phyloP scores from a whole-genome alignment of 768 basidiomycete genomes.

The Dictyophora rubrovolvata region DNA sequence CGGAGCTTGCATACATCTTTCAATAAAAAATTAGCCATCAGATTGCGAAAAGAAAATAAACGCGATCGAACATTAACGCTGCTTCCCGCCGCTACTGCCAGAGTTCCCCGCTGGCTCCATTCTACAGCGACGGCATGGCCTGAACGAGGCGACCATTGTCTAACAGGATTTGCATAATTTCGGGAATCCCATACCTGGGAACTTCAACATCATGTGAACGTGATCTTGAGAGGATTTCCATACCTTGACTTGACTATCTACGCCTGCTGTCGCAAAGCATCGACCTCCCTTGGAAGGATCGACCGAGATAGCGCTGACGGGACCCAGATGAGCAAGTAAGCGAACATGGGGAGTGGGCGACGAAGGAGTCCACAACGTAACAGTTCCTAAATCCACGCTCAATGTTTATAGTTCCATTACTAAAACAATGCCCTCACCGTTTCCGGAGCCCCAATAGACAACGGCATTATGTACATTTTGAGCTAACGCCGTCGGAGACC shows the following conservation, averaged over 20 bases:
- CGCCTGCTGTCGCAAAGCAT: slow-evolving; percentile 84
- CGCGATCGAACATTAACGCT: slow-evolving; percentile 58
- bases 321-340: slow-evolving; percentile 83
- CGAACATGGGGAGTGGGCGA: slow-evolving; percentile 86
- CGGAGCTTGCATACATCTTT: slow-evolving; percentile 54
- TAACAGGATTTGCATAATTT: slow-evolving; percentile 85
- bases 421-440: slow-evolving; percentile 36
- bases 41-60: neutral
- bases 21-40: slow-evolving; percentile 7
- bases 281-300: slow-evolving; percentile 80
- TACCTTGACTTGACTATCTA: slow-evolving; percentile 83
- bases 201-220: neutral
- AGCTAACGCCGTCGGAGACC: slow-evolving; percentile 73
- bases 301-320: slow-evolving; percentile 68
- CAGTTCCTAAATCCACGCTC: slow-evolving; percentile 28
- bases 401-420: neutral
- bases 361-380: slow-evolving; percentile 97
- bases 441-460: slow-evolving; percentile 88
- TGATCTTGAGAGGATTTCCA: neutral
- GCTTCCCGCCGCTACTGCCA: slow-evolving; percentile 76
- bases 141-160: slow-evolving; percentile 59
- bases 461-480: slow-evolving; percentile 93
- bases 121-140: slow-evolving; percentile 60
- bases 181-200: slow-evolving; percentile 70
- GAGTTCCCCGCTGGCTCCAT: slow-evolving; percentile 78